These are phyloP conservation scores for Solanum sejunctum DNA, from an alignment of 257 asterid species.

Conservation along the genomic window DNA sequence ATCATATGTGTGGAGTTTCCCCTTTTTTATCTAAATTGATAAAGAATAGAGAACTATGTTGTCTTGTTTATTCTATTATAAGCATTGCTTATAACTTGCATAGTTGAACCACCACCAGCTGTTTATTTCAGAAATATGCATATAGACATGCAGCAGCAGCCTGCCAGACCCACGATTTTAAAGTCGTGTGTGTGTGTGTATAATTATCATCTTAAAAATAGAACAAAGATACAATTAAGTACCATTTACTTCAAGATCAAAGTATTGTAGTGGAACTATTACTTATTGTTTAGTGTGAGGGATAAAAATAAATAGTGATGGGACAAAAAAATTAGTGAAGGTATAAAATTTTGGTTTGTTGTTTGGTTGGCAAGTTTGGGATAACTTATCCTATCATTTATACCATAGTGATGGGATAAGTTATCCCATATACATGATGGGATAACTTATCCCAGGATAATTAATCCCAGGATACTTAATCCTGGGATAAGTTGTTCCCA, in stretches of 20 bases:
- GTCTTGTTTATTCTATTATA: not conserved
- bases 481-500: too few species aligned
- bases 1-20: not conserved
- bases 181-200: not conserved
- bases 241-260: not conserved
- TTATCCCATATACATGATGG: too few species aligned
- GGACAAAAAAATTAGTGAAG: too few species aligned
- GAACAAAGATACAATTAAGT: not conserved
- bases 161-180: not conserved
- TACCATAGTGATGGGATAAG: too few species aligned
- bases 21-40: not conserved
- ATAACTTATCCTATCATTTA: too few species aligned
- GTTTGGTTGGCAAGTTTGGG: too few species aligned
- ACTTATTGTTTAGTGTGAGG: too few species aligned
- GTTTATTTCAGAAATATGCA: not conserved
- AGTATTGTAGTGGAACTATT: not conserved
- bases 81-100: not conserved
- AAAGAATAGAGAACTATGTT: not conserved
- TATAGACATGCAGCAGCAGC: not conserved
- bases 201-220: not conserved
- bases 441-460: too few species aligned
- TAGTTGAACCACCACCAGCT: not conserved
- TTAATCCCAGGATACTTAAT: too few species aligned
- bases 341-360: too few species aligned
- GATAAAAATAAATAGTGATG: too few species aligned